Percentiles rank a stretch among this genome's conserved stretches.
Conservation (phyloP, 2,329 filamentous ascomycete species). For the Cytospora paraplurivora region DNA sequence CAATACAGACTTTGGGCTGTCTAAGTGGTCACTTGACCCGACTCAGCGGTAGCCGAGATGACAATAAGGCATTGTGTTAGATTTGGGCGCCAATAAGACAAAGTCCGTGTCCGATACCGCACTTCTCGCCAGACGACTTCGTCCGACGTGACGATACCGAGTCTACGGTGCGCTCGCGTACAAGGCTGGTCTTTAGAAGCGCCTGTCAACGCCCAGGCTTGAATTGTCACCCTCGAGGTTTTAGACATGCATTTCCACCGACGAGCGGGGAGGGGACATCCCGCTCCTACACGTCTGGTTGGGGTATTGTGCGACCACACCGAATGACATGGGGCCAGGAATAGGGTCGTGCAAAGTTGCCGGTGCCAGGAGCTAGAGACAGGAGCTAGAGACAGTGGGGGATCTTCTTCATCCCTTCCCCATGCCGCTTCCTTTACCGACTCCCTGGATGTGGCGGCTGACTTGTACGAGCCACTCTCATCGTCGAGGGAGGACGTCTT, state of each 20-base stretch:
- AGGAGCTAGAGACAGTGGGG: not conserved
- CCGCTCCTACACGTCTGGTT: not conserved
- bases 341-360: constrained; percentile 3
- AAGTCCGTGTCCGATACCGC: not conserved
- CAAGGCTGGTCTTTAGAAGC: constrained; percentile 6
- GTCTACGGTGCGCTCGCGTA: constrained; percentile 11
- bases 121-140: constrained; percentile 3
- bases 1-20: not conserved
- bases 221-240: constrained; percentile 12
- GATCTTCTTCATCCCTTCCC: constrained; percentile 9
- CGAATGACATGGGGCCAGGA: not conserved
- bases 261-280: constrained; percentile 3
- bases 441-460: constrained; percentile 21
- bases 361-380: constrained; percentile 1
- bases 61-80: not conserved
- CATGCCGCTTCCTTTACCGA: constrained; percentile 21
- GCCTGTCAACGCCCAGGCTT: constrained; percentile 7
- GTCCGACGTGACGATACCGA: constrained; percentile 15
- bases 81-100: constrained; percentile 10
- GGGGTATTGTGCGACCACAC: not conserved
- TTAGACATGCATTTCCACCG: constrained; percentile 18
- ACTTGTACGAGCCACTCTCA: constrained; percentile 4
- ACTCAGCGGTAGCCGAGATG: not conserved
- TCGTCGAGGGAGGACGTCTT: not conserved
- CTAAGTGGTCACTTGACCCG: not conserved